Base-by-base conservation (phyloP, 192 early-diverging fungal species). In the Spizellomyces sp. region DNA sequence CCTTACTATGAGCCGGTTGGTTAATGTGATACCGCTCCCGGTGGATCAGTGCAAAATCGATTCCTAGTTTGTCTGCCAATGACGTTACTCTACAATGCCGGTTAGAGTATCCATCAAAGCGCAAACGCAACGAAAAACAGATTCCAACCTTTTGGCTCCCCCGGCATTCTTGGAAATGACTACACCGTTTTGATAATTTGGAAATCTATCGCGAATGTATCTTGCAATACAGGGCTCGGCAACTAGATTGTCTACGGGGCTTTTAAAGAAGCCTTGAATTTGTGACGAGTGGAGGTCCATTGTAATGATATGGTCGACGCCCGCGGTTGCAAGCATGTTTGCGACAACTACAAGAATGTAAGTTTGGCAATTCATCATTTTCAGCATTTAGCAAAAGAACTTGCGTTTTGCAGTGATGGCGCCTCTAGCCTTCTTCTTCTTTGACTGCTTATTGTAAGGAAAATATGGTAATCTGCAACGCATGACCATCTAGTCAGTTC, bases 221-320 rank as follows among this genome's bases (percentile, higher is more conserved):
- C 93, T 87, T 75, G 86, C 88, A 64, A 98, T 86, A 41, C 88
- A 87, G 50, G 97, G 97, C 78, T 97, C 93, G 43, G 93, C 93
- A 54, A 93, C 89, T 46, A 99, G 83, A 73, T 99, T 99, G 77
- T 98, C 96, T 4, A 95, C 90, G 6, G 97, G 96, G 61, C 90
- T 91, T 70, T 87, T 89, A 75, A 98, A 99, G 82, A 99, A 99
- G 45, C 97, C 97, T 68, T 96, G 94, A 77, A 96, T 94, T 78
- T 95, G 93, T 19, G 90, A 88, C 5, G 92, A 92, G 74, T 99
- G 97, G 64, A 99, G 82, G 68, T 99, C 97, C 91, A 99, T 93
- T 9, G 97, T 99, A 78, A 99, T 97, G 48, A 99, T 87, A 84
- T 99, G 97, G 81, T 99, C 94, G 4, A 94, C 96, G 21, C 97